Percentiles rank a stretch among this genome's conserved stretches.
These are phyloP conservation scores for Rhodamnia rubescens DNA, from an alignment of 345 rosid genomes.

Conservation along the genomic window DNA sequence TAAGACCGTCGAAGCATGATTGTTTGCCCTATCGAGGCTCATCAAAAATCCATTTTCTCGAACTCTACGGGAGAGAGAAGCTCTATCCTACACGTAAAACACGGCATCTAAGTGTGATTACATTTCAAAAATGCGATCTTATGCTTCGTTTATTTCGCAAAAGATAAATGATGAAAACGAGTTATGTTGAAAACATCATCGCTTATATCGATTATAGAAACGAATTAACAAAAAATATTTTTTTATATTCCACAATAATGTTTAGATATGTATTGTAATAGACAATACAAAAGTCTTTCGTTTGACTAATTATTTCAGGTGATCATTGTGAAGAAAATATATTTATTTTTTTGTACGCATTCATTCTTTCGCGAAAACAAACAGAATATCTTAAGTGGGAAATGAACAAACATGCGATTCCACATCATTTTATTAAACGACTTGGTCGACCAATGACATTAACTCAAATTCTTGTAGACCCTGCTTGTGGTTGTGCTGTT, in stretches of 20 bases:
- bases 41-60: background rate
- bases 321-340: too few relatives aligned
- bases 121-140: background rate
- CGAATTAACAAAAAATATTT: background rate
- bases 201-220: too few relatives aligned
- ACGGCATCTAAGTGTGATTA: background rate
- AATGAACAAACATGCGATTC: background rate
- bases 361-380: background rate
- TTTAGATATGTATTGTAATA: fast-evolving
- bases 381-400: background rate
- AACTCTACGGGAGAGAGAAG: background rate
- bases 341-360: background rate
- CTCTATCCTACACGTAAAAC: background rate
- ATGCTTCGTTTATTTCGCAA: background rate
- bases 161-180: too few relatives aligned
- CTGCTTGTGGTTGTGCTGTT: background rate
- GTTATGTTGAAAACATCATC: background rate
- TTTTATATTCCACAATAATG: too few relatives aligned
- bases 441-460: background rate
- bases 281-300: background rate
- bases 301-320: background rate
- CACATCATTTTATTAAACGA: background rate
- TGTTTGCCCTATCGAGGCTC: background rate
- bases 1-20: background rate
- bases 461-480: background rate